These are phyloP conservation scores for Zymoseptoria pseudotritici DNA, from an alignment of 2,329 filamentous ascomycete species.

Conservation along the genomic window DNA sequence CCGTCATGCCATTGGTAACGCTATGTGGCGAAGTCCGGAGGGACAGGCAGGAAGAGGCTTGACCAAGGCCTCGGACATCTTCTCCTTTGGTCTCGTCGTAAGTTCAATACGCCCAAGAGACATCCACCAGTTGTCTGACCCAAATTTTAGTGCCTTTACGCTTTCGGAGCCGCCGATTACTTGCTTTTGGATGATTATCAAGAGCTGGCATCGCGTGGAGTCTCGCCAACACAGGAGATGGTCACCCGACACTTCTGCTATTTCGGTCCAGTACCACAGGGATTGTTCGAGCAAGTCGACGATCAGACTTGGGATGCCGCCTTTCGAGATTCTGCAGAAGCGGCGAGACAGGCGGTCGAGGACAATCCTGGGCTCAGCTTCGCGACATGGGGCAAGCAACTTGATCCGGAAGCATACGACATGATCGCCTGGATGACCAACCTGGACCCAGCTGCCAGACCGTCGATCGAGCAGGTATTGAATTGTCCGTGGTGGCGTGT, in stretches of 20 bases:
- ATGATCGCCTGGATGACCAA: conserved; percentile 32
- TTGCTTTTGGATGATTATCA: conserved; percentile 29
- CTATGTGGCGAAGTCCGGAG: conserved; percentile 37
- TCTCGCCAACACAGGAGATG: conserved; percentile 29
- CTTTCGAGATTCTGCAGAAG: conserved; percentile 21
- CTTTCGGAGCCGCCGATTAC: conserved; percentile 26
- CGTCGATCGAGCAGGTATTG: conserved; percentile 31
- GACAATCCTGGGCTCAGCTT: conserved; percentile 27
- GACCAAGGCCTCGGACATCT: conserved; percentile 33
- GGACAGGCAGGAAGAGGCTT: conserved; percentile 29
- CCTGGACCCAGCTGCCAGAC: conserved; percentile 27
- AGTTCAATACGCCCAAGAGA: conserved; percentile 16
- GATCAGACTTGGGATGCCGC: conserved; percentile 22
- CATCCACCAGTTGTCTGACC: conserved; percentile 7
- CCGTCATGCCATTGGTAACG: conserved; percentile 30
- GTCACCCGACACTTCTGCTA: conserved; percentile 30
- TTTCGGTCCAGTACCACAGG: conserved; percentile 29
- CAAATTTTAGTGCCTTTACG: conserved; percentile 30
- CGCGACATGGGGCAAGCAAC: conserved; percentile 22
- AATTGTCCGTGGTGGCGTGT: conserved; percentile 26
- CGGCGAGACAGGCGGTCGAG: conserved; percentile 24
- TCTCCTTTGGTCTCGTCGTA: conserved; percentile 35
- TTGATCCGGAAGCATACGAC: conserved; percentile 23
- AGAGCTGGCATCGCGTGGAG: conserved; percentile 24
- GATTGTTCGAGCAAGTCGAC: conserved; percentile 25